Conservation (phyloP, 2,329 filamentous ascomycete species). For the Pseudogymnoascus sp. region DNA sequence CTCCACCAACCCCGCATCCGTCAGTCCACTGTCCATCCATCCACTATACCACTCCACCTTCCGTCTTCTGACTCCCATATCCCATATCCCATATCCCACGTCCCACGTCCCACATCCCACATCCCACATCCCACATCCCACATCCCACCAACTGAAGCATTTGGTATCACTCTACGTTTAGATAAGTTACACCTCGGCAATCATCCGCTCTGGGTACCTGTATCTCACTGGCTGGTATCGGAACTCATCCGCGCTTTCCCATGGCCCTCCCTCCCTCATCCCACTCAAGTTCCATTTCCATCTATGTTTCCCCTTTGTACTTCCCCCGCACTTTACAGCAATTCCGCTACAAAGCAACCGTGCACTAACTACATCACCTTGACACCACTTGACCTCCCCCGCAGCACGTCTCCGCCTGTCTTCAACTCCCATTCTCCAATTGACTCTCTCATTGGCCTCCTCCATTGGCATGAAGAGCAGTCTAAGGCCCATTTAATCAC, state of each 20-base stretch:
- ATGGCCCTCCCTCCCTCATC: neutral
- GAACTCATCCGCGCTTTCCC: neutral
- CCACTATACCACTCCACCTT: neutral
- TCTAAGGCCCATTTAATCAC: neutral
- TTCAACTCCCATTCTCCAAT: neutral
- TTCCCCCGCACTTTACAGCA: neutral
- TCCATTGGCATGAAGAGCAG: neutral
- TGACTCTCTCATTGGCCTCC: neutral
- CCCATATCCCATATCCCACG: neutral
- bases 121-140: neutral
- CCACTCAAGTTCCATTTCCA: neutral
- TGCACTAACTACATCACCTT: neutral
- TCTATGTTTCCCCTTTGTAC: neutral
- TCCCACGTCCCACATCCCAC: no score
- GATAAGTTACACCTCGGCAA: neutral
- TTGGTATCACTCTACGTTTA: neutral
- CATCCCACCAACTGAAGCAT: neutral
- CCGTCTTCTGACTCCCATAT: neutral
- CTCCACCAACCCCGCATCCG: constrained; percentile 1
- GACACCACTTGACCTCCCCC: neutral
- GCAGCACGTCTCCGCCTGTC: neutral
- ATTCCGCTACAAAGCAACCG: neutral
- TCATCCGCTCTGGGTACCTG: neutral
- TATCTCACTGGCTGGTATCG: neutral
- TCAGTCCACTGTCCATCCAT: neutral